These are phyloP conservation scores for Bruguiera sexangula DNA, from an alignment of 345 rosid genomes.

Conservation along the genomic window DNA sequence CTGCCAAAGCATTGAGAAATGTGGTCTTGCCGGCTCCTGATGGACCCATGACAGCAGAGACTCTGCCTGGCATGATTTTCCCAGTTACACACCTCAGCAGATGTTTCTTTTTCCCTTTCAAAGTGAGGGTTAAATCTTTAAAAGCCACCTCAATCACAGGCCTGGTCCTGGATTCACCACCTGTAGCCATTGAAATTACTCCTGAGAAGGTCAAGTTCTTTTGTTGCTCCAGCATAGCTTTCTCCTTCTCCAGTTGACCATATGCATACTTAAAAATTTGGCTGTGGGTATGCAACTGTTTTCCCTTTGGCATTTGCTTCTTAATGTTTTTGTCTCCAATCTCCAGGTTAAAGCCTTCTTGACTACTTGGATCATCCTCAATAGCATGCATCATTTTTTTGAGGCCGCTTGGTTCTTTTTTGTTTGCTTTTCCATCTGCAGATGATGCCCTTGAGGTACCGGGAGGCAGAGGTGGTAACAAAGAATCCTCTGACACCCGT, in stretches of 20 bases:
- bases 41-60: conserved; percentile 99
- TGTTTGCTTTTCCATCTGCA: conserved; percentile 39
- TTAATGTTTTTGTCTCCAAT: conserved; percentile 54
- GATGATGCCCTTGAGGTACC: conserved; percentile 24
- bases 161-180: conserved; percentile 53
- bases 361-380: conserved; percentile 52
- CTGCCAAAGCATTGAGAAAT: conserved; percentile 80
- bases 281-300: conserved; percentile 66
- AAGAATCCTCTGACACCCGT: conserved; percentile 13
- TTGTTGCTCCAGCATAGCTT: conserved; percentile 64
- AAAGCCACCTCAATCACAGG: conserved; percentile 77
- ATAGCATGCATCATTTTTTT: conserved; percentile 60
- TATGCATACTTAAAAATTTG: conserved; percentile 91
- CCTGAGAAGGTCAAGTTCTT: conserved; percentile 81
- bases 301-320: conserved; percentile 67
- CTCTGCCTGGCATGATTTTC: conserved; percentile 83
- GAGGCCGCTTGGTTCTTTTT: conserved; percentile 47
- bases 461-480: conserved; percentile 19
- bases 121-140: conserved; percentile 72
- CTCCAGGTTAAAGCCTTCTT: conserved; percentile 56
- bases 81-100: conserved; percentile 74
- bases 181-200: conserved; percentile 76
- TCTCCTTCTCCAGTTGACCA: conserved; percentile 90
- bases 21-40: conserved; percentile 96
- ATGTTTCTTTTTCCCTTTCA: conserved; percentile 72